phyloP scores from a whole-genome alignment of 2,329 filamentous ascomycete species.

The Exophiala alcalophila region DNA sequence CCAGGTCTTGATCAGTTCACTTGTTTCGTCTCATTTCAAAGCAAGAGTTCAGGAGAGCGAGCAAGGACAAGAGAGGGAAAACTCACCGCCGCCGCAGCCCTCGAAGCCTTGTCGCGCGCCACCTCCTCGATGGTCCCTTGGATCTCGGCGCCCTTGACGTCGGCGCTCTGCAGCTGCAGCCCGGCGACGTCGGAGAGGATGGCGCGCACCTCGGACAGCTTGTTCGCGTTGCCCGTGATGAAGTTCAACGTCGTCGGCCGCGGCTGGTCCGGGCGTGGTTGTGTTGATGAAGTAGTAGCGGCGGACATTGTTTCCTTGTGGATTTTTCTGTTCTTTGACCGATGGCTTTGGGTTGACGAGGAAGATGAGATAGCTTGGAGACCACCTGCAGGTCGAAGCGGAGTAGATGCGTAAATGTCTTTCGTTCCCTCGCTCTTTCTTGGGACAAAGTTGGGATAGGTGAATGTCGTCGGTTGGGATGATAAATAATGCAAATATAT shows the following conservation, averaged over 20 bases:
- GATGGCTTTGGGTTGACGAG: no score
- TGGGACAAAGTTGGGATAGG: no score
- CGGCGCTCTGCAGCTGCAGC: conserved; percentile 70
- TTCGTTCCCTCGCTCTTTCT: no score
- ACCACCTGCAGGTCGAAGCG: no score
- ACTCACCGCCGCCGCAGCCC: conserved; percentile 72
- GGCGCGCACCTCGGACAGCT: conserved; percentile 81
- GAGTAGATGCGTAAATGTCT: no score
- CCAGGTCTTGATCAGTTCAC: conserved; percentile 2
- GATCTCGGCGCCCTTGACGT: conserved; percentile 70
- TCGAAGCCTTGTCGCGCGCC: conserved; percentile 78
- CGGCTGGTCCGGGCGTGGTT: neutral
- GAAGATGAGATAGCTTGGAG: no score
- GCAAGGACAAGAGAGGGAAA: conserved; percentile 6
- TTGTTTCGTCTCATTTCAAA: neutral
- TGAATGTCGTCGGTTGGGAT: no score
- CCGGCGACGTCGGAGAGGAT: conserved; percentile 74
- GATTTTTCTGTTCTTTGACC: conserved; percentile 3
- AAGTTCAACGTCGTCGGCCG: conserved; percentile 65
- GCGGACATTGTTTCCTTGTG: no score
- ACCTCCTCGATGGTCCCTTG: conserved; percentile 93
- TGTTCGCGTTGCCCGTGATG: conserved; percentile 95
- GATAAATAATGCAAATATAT: no score
- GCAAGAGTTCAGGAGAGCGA: neutral
- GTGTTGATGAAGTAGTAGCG: neutral